Evolutionary conservation across 2,329 filamentous ascomycete species (phyloP), one percentile per base, ranked within the genome.

Genomic region (Immersiporthe knoxdaviesiana): DNA sequence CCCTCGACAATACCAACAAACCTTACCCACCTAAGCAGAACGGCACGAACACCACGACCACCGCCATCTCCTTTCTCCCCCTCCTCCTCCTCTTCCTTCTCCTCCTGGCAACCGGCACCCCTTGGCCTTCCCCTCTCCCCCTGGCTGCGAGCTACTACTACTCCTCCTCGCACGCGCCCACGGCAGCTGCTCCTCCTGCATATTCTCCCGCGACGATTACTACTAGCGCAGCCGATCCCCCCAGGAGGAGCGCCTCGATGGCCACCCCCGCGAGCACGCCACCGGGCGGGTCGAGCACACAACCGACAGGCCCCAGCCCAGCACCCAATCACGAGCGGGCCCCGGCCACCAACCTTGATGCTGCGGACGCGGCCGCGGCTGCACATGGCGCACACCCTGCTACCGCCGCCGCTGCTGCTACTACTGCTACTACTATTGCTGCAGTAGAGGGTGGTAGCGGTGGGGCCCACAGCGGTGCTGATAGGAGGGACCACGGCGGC

Each of bases 201-300:
- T 24, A 5, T n/a, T 24, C 52, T 21, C 54, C 30, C 30, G 27
- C 50, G 12, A 35, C 41, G 24, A n/a, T 8, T 8, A 35, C 35
- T 8, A 35, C 59, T 30, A 56, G 37, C 66, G 24, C 3, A 39
- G 32, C 5, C 39, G 41, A 44, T n/a, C 59, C 21, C 52, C 16
- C 50, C 37, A 63, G 21, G 6, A 68, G 41, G 50, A 39, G 24
- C 50, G 5, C 37, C 60, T n/a, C 47, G 6, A 41, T 56, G 18
- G 27, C 61, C 32, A 39, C 54, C 30, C 39, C 52, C 61, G 32
- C 67, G 67, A 69, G 69, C 69, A 71, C 69, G 69, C 47, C 30
- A 69, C 54, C 63, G 21, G 30, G 50, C 7, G 60, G 63, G 63
- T n/a, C 54, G 56, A 67, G 67, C 69, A 69, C 67, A 61, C 67